Base-by-base conservation (phyloP, 805 yeast genomes). In the Lipomyces japonicus region DNA sequence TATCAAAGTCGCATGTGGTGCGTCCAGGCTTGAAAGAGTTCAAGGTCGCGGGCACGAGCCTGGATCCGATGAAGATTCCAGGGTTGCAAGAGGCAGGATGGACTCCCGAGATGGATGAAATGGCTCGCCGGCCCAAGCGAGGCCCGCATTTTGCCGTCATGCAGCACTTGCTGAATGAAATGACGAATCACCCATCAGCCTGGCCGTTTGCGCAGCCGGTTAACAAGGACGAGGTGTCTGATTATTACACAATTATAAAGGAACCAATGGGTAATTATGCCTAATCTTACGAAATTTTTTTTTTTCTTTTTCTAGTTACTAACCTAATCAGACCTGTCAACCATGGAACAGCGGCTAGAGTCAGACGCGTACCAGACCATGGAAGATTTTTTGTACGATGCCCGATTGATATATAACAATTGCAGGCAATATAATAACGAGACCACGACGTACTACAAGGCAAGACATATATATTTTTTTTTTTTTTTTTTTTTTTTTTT, bases 151-250 rank as follows among this genome's bases (percentile, higher is more conserved):
- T 86, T 70, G 93, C 93, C 39, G 84, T 85, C 55, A 90, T 93
- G 95, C 87, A 86, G 61, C 88, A 88, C 48, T 69, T 93, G 16
- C 74, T 93, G 37, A 80, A 88, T 4, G 99, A 93, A 63, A 67
- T 93, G 71, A 93, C 87, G 63, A 88, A 86, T 65, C 95, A 93
- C 68, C 95, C 97, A 0, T 86, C 96, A 3, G 91, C 97, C 24
- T 93, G 98, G 98, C 98, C 99, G 34, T 93, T 93, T 69, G 80
- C 89, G 40, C 84, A 81, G 48, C 96, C 98, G 2, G 98, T 93
- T 12, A 87, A 85, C 66, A 81, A 79, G 64, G 95, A 54, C 38
- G 98, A 93, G 65, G 98, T 93, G 9, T 88, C 95, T 1, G 98
- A 93, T 68, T 93, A 93, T 65, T 93, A 91, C 68, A 95, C 88